Percentiles rank a stretch among this genome's conserved stretches.
Evolutionary conservation across 352 stramenopile species (phyloP).

Genomic region (Pythium dissimile): DNA sequence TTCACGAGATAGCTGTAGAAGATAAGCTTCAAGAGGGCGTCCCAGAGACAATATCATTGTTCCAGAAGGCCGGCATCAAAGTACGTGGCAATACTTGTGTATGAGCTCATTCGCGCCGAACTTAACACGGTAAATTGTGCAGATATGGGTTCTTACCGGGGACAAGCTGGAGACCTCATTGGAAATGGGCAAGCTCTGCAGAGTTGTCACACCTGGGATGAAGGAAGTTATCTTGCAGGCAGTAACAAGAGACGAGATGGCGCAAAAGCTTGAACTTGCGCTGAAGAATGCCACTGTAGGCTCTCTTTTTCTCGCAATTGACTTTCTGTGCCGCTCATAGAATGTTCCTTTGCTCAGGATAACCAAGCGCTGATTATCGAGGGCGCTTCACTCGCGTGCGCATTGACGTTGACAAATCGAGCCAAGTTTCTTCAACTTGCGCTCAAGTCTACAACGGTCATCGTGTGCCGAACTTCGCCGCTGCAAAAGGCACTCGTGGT

Average conservation of each 20-base stretch:
- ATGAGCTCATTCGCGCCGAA: too few relatives aligned
- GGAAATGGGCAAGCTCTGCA: constrained; percentile 95
- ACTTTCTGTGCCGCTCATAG: background rate
- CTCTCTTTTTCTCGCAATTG: background rate
- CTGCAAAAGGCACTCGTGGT: constrained; percentile 92
- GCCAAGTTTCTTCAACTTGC: constrained; percentile 68
- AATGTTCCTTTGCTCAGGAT: constrained; percentile 27
- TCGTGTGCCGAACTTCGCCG: constrained; percentile 86
- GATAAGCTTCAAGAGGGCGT: constrained; percentile 97
- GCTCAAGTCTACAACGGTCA: constrained; percentile 74
- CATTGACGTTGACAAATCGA: constrained; percentile 49
- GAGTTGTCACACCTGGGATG: constrained; percentile 81
- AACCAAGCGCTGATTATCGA: constrained; percentile 70
- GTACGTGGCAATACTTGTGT: constrained; percentile 43
- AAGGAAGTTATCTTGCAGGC: constrained; percentile 66
- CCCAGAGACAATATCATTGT: constrained; percentile 89
- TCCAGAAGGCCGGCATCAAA: constrained; percentile 93
- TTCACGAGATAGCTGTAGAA: constrained; percentile 83
- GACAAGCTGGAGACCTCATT: constrained; percentile 99
- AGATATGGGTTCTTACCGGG: constrained; percentile 93
- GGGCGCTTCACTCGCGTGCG: constrained; percentile 54
- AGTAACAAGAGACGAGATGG: constrained; percentile 43
- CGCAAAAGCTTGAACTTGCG: constrained; percentile 43
- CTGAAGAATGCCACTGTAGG: constrained; percentile 41
- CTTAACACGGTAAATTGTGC: background rate